These are phyloP conservation scores for Apostasia ramifera DNA, from an alignment of 106 monocot species.

Conservation along the genomic window DNA sequence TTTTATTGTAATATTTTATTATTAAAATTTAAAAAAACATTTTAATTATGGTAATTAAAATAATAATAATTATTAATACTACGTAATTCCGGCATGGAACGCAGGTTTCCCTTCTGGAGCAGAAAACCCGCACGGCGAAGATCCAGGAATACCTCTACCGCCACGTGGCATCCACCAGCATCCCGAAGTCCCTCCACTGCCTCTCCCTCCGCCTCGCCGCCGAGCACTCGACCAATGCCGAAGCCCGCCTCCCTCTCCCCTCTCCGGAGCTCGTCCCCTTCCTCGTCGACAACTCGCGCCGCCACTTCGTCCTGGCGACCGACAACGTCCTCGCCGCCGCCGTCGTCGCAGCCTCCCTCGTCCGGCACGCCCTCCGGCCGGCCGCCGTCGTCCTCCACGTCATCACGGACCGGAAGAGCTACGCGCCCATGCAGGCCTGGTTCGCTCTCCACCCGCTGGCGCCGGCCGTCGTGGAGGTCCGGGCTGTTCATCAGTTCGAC, in stretches of 20 bases:
- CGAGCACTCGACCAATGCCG: constrained; percentile 57
- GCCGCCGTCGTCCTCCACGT: constrained; percentile 46
- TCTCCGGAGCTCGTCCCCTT: constrained; percentile 28
- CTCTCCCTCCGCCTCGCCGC: constrained; percentile 52
- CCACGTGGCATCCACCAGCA: constrained; percentile 80
- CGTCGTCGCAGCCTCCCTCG: constrained; percentile 59
- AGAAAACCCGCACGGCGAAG: constrained; percentile 56
- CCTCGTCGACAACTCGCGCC: constrained; percentile 40
- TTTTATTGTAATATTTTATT: no score
- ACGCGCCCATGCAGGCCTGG: constrained; percentile 82
- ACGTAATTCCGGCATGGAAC: neutral
- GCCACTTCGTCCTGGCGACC: constrained; percentile 75
- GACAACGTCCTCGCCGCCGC: constrained; percentile 73
- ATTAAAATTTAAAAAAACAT: no score
- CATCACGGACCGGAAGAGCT: constrained; percentile 69
- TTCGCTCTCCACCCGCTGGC: constrained; percentile 60
- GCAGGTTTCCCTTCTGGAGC: constrained; percentile 48
- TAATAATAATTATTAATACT: neutral
- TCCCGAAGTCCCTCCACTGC: constrained; percentile 72
- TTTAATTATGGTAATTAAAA: neutral
- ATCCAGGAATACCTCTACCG: constrained; percentile 80
- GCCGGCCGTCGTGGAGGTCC: constrained; percentile 70
- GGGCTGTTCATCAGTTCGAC: constrained; percentile 68
- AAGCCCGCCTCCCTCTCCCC: constrained; percentile 56
- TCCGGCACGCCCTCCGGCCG: constrained; percentile 38